phyloP scores from a whole-genome alignment of 2,329 filamentous ascomycete species.

The Talaromyces sp. region DNA sequence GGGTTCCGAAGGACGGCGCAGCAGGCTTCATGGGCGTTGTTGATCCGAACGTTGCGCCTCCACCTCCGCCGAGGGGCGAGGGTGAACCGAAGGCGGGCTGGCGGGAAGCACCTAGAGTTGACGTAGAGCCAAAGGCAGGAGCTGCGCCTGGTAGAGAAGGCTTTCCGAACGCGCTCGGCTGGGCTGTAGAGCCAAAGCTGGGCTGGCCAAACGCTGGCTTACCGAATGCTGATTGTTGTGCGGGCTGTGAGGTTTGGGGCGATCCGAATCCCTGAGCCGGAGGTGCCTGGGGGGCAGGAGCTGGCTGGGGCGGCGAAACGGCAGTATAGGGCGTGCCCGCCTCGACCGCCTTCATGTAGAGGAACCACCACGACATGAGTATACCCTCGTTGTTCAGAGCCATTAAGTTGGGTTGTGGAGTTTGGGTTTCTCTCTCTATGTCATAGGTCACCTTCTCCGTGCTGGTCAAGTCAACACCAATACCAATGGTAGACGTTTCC shows the following conservation, averaged over 20 bases:
- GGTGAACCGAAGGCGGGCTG: constrained; percentile 24
- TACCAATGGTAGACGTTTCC: constrained; percentile 74
- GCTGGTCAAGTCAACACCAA: constrained; percentile 76
- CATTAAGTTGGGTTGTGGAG: constrained; percentile 77
- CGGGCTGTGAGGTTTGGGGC: background rate
- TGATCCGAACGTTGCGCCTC: constrained; percentile 22
- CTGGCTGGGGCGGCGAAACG: constrained; percentile 43
- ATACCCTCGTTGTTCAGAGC: constrained; percentile 85
- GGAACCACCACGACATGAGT: constrained; percentile 81
- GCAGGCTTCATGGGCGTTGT: constrained; percentile 13
- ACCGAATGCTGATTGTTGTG: constrained; percentile 11
- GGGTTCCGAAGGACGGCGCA: constrained; percentile 26
- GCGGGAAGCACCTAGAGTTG: constrained; percentile 16
- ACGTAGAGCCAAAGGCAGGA: constrained; percentile 26
- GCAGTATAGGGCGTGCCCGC: constrained; percentile 68
- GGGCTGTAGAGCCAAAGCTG: constrained; percentile 14
- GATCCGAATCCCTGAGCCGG: constrained; percentile 13
- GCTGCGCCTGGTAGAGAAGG: constrained; percentile 21
- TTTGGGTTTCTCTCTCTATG: constrained; percentile 53
- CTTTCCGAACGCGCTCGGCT: constrained; percentile 9
- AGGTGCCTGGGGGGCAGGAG: constrained; percentile 15
- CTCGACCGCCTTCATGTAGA: constrained; percentile 82
- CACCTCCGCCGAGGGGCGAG: constrained; percentile 20
- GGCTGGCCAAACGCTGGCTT: constrained; percentile 27
- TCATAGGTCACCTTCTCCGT: constrained; percentile 60